Conservation (phyloP, 140 eudicot genomes). For the Stevia rebaudiana region DNA sequence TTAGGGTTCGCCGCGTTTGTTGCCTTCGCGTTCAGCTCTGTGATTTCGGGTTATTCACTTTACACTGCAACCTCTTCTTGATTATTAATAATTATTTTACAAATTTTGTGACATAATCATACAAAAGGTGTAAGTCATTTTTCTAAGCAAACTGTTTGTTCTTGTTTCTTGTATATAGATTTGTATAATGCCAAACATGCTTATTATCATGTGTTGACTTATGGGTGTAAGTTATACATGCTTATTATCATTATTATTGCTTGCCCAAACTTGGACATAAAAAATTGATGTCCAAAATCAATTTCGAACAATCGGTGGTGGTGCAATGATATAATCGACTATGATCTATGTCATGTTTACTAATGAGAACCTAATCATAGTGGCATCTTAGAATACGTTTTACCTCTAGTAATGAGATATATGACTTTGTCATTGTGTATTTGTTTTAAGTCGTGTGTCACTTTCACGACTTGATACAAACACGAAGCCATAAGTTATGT, state of each 20-base stretch:
- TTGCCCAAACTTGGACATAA: constrained; percentile 1
- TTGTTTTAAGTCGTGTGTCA: too few relatives aligned
- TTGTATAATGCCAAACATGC: constrained; percentile 10
- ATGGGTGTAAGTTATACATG: constrained; percentile 2
- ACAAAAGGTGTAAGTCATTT: constrained; percentile 12
- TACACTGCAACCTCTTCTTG: constrained; percentile 42
- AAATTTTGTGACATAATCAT: constrained; percentile 22
- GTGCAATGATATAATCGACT: too few relatives aligned
- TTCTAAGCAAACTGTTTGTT: constrained; percentile 12
- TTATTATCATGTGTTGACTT: constrained; percentile 1
- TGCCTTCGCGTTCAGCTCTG: constrained; percentile 66
- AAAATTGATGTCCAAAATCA: too few relatives aligned
- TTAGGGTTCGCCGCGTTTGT: constrained; percentile 68
- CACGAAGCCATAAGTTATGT: too few relatives aligned
- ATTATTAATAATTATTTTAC: constrained; percentile 1
- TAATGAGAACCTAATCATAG: too few relatives aligned
- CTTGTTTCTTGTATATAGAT: constrained; percentile 22
- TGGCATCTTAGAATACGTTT: too few relatives aligned
- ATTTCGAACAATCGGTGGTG: too few relatives aligned
- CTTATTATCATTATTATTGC: too few relatives aligned
- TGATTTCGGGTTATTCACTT: constrained; percentile 72
- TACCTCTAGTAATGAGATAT: too few relatives aligned
- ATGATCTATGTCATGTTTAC: too few relatives aligned
- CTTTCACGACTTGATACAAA: too few relatives aligned
- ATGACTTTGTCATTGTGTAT: too few relatives aligned